Evolutionary conservation across 176 grass and related monocot species (phyloP), one percentile per base, ranked within the genome.

Genomic region (Secale cereale): DNA sequence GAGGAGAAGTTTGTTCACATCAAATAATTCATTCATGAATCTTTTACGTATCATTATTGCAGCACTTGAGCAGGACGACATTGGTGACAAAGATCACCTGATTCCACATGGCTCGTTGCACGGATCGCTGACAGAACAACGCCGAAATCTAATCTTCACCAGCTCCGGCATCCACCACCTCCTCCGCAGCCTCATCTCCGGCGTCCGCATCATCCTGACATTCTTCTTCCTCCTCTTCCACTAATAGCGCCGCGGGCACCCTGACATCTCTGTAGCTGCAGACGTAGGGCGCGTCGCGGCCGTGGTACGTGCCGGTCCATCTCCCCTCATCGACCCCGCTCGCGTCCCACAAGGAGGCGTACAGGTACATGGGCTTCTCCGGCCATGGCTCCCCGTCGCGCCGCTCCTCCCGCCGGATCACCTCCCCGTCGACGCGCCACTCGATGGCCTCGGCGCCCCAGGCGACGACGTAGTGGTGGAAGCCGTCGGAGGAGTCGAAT

Each of bases 321-420:
- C 40, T 20, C 43, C 92, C 92, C 23, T 87, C 83, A 28, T 80
- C 62, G 8, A 97, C 80, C 61, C 80, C 48, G 71, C 92, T 94
- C 17, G 90, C 92, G 73, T 97, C 92, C 92, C 94, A 94, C 27
- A 97, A 54, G 5, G 87, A 94, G 3, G 94, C 86, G 77, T 94
- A 97, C 65, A 97, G 62, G 85, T 75, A 87, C 94, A 94, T 97
- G n/a, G 92, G 94, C 60, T 94, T 97, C 72, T 87, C 78, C 7
- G 88, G 90, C 92, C 94, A 92, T 0, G 88, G 70, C 36, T 92
- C 92, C 3, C 61, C 57, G 19, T 59, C 59, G 22, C 60, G 60
- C 60, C 92, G 82, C 86, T 90, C 90, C 52, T 94, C 90, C 82
- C 74, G 36, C 43, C 83, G 56, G 59, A 97, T 29, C 61, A 92